Conservation (phyloP, 768 basidiomycete species). For the Amanita fuliginea region DNA sequence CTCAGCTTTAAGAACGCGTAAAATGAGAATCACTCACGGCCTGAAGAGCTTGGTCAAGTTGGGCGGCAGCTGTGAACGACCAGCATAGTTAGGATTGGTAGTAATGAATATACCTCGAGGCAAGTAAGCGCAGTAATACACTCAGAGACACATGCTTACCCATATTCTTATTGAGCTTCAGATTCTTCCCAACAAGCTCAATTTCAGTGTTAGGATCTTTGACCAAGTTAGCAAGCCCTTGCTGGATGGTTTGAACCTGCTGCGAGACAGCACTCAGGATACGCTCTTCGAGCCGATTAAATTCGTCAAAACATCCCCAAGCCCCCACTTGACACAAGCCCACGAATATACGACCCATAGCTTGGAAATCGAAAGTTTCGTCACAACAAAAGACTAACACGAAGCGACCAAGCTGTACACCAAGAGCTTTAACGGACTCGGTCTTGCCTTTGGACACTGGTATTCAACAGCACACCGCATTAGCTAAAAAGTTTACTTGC, state of each 20-base stretch:
- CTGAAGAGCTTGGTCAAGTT: constrained; percentile 90
- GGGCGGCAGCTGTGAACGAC: constrained; percentile 83
- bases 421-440: constrained; percentile 97
- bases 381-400: constrained; percentile 99
- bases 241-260: constrained; percentile 97
- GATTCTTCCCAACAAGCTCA: constrained; percentile 87
- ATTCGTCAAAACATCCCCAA: constrained; percentile 98
- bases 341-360: constrained; percentile 99
- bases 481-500: constrained; percentile 23
- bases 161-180: constrained; percentile 91
- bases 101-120: constrained; percentile 92
- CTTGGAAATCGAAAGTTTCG: constrained; percentile 99
- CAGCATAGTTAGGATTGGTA: constrained; percentile 97
- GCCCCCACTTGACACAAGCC: constrained; percentile 98
- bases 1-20: constrained; percentile 6
- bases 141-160: constrained; percentile 30
- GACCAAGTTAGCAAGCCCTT: constrained; percentile 75
- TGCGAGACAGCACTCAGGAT: constrained; percentile 98
- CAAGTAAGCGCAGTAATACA: not conserved
- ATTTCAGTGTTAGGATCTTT: constrained; percentile 86
- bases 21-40: constrained; percentile 44
- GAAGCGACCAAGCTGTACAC: constrained; percentile 94
- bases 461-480: not conserved
- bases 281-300: constrained; percentile 96
- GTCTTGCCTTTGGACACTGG: constrained; percentile 64